Evolutionary conservation across 495 filamentous ascomycete genomes (phyloP).

Genomic region (Trichoderma erinaceum): DNA sequence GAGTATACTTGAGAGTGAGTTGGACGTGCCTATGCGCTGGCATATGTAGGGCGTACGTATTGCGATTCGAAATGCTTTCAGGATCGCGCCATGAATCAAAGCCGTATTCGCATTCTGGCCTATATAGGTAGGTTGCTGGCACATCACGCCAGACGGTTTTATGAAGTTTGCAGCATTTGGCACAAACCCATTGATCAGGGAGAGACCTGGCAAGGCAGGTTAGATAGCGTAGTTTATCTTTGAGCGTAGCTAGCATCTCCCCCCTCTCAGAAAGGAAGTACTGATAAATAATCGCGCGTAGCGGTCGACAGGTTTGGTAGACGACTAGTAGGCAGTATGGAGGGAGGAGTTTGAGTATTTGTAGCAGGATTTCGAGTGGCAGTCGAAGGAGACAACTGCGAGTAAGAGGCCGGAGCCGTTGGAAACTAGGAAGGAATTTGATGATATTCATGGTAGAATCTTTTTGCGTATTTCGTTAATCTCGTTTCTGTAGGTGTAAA

Average conservation of each 20-base stretch:
- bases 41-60: not conserved
- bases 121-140: not conserved
- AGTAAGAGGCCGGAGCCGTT: not conserved
- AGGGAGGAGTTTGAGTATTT: not conserved
- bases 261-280: not conserved
- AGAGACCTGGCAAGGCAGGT: not conserved
- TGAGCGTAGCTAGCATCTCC: not conserved
- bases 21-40: not conserved
- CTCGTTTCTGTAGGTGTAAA: not conserved
- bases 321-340: not conserved
- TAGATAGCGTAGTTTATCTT: not conserved
- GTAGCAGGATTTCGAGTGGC: not conserved
- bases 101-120: too few species aligned
- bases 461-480: not conserved
- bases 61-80: not conserved
- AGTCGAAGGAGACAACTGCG: not conserved
- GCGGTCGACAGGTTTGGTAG: not conserved
- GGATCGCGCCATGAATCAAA: not conserved
- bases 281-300: not conserved
- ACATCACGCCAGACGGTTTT: not conserved
- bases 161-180: conserved; percentile 11
- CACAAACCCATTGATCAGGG: conserved; percentile 1
- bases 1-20: not conserved
- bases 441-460: conserved; percentile 1
- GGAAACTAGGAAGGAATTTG: not conserved